A percentile compares a stretch with the other conserved stretches of the same genome.
Conservation (phyloP, 1,284 basidiomycete species). For the Fomitopsis betulina region DNA sequence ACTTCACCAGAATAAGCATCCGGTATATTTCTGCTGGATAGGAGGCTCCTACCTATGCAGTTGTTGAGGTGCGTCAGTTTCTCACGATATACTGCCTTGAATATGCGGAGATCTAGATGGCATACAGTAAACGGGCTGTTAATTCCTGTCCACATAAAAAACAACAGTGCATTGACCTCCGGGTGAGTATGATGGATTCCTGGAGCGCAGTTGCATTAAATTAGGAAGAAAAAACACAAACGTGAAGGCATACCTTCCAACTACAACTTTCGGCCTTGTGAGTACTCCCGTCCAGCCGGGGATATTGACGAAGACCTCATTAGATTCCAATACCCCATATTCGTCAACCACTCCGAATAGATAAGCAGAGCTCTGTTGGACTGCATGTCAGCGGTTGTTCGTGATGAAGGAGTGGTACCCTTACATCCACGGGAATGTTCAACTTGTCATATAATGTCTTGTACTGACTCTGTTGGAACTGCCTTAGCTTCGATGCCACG, state of each 20-base stretch:
- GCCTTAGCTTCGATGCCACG: constrained; percentile 9
- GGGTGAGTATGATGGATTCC: constrained; percentile 16
- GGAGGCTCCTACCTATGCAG: constrained; percentile 12
- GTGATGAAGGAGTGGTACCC: background rate
- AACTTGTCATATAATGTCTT: constrained; percentile 12
- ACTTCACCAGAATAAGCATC: constrained; percentile 4
- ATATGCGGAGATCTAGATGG: constrained; percentile 13
- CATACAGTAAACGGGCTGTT: background rate
- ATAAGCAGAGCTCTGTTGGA: constrained; percentile 13
- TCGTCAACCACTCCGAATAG: constrained; percentile 19
- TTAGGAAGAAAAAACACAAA: background rate
- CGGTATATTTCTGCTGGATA: background rate
- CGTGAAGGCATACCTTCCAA: constrained; percentile 8
- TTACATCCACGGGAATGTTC: constrained; percentile 11
- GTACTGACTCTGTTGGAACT: constrained; percentile 15
- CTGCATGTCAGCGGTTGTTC: background rate
- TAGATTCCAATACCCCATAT: constrained; percentile 11
- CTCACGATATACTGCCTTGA: constrained; percentile 16
- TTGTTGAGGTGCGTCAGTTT: constrained; percentile 15
- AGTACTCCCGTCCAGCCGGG: constrained; percentile 15
- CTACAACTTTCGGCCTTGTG: constrained; percentile 11
- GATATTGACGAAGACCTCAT: constrained; percentile 19
- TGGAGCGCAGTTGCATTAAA: background rate
- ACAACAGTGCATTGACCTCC: constrained; percentile 8
- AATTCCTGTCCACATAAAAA: too few relatives aligned